Evolutionary conservation across 176 grass and related monocot species (phyloP), one percentile per base, ranked within the genome.

Genomic region (Lolium rigidum): DNA sequence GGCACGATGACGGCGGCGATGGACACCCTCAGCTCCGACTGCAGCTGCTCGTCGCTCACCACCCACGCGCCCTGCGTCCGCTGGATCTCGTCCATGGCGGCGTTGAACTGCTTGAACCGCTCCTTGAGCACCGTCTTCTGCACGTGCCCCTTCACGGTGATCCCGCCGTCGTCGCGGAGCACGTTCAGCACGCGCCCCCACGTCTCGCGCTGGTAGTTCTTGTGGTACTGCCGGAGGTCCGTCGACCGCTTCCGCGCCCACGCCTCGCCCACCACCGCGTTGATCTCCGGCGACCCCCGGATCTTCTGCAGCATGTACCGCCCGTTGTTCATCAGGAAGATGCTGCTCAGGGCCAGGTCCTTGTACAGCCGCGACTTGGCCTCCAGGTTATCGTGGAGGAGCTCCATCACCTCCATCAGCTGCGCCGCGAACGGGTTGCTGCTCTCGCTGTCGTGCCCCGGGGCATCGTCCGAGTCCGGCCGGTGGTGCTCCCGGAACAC

Each of bases 301-400:
- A 99, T 91, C 88, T 97, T 99, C 68, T 99, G 88, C 50, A 90
- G 83, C 84, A 99, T 90, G 88, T 97, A 99, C 82, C 92, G 28
- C 3, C 94, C 92, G 28, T 94, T 99, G 94, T 99, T 99, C 97
- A 97, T 96, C 70, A 97, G 74, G 91, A 99, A 99, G 67, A 99
- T 93, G 85, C 80, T 84, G 80, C 82, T 70, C 22, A 94, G 70
- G 0, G 94, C 50, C 5, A 76, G 54, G 83, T 97, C 92, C 85
- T 90, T 99, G 88, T 97, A 94, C 1, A 97, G 82, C 22, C 81
- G 57, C 16, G 97, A 93, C 80, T 96, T 99, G 1, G 72, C 54
- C 37, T 94, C 92, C 6, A 97, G 82, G 77, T 85, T 97, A 16
- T 68, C 44, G 89, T 94, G 89, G 47, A 99, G 94, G 60, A 94